Percentiles rank a stretch among this genome's conserved stretches.
These are phyloP conservation scores for Glutinoglossum americanum DNA, from an alignment of 495 filamentous ascomycete genomes.

Conservation along the genomic window DNA sequence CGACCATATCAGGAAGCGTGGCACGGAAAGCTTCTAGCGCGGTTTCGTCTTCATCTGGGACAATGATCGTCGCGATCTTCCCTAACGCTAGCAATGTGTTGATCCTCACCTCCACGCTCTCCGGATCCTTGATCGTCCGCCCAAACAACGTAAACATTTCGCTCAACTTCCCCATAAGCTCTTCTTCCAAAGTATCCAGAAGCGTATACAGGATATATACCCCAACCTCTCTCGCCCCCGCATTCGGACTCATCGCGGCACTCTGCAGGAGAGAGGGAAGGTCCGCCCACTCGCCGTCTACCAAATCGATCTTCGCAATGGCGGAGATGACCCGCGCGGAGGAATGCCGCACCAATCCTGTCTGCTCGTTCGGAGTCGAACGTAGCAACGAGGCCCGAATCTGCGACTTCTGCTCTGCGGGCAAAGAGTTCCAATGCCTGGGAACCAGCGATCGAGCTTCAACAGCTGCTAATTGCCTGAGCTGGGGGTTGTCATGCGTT, in stretches of 20 bases:
- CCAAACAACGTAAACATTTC: constrained; percentile 67
- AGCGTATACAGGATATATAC: constrained; percentile 85
- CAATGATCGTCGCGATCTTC: constrained; percentile 67
- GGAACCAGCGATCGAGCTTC: constrained; percentile 59
- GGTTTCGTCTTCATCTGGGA: constrained; percentile 67
- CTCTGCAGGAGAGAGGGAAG: constrained; percentile 53
- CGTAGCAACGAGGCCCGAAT: constrained; percentile 66
- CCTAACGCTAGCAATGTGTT: constrained; percentile 90
- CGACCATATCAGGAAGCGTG: constrained; percentile 71
- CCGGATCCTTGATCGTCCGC: constrained; percentile 72
- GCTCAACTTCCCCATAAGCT: constrained; percentile 50
- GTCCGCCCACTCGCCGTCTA: constrained; percentile 70
- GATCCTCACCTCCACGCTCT: constrained; percentile 77
- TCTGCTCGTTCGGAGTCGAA: constrained; percentile 55
- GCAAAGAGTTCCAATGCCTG: constrained; percentile 61
- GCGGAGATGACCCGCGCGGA: constrained; percentile 71
- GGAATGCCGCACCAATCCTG: constrained; percentile 57
- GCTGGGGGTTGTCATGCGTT: constrained; percentile 42
- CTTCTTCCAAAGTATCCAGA: constrained; percentile 62
- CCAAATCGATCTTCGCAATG: constrained; percentile 67
- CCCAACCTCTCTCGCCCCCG: constrained; percentile 68
- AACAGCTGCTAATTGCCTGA: constrained; percentile 78
- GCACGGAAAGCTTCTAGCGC: constrained; percentile 49
- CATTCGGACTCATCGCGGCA: constrained; percentile 45
- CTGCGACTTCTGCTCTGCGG: constrained; percentile 44